phyloP scores from a whole-genome alignment of 129 eudicot species.

The Cynara cardunculus region DNA sequence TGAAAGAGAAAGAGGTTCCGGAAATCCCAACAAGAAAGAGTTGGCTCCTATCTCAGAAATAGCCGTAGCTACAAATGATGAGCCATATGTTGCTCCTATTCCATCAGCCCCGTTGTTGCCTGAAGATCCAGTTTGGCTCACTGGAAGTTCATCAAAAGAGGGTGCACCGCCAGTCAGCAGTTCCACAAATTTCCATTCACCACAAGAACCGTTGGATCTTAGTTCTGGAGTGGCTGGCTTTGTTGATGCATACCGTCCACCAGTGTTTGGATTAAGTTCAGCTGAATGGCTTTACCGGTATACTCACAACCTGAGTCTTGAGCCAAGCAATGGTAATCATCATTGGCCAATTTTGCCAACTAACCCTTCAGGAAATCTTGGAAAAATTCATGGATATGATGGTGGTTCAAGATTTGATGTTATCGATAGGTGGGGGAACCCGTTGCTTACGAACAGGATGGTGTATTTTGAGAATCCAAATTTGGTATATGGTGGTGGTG shows the following conservation, averaged over 20 bases:
- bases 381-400: constrained; percentile 40
- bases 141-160: constrained; percentile 34
- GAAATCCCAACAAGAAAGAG: constrained; percentile 32
- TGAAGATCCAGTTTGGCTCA: constrained; percentile 56
- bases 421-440: constrained; percentile 69
- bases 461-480: constrained; percentile 46
- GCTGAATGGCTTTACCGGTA: constrained; percentile 90
- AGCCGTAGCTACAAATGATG: constrained; percentile 23
- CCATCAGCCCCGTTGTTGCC: constrained; percentile 89
- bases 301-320: constrained; percentile 46
- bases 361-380: constrained; percentile 25
- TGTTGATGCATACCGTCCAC: constrained; percentile 58
- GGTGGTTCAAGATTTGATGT: constrained; percentile 50
- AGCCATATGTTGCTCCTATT: constrained; percentile 41
- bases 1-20: constrained; percentile 43
- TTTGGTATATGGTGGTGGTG: constrained; percentile 25
- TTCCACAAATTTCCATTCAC: constrained; percentile 24
- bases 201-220: constrained; percentile 35
- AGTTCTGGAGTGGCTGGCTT: constrained; percentile 37
- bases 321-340: constrained; percentile 21
- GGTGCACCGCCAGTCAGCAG: constrained; percentile 59
- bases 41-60: constrained; percentile 66
- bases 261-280: constrained; percentile 62
- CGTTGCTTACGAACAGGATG: constrained; percentile 39
- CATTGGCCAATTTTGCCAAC: constrained; percentile 39